Evolutionary conservation across 148 eudicot genomes (phyloP).

Genomic region (Linanthus parryae): DNA sequence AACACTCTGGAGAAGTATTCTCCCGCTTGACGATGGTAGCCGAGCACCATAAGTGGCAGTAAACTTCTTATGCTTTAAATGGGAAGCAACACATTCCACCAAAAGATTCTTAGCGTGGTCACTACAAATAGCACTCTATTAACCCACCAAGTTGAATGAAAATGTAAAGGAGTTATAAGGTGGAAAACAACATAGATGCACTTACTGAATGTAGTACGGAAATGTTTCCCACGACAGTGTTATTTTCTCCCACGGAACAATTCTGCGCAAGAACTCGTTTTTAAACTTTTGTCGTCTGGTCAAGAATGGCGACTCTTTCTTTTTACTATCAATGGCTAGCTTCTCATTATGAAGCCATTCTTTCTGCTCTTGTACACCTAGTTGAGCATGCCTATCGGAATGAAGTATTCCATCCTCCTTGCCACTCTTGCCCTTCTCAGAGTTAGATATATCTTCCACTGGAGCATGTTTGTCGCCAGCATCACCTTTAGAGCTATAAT

Average conservation of each 20-base stretch:
- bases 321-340: constrained; percentile 72
- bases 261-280: constrained; percentile 76
- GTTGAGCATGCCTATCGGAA: constrained; percentile 68
- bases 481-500: constrained; percentile 82
- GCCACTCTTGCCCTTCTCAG: constrained; percentile 32
- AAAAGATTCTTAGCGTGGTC: constrained; percentile 69
- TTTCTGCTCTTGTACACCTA: constrained; percentile 90
- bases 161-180: constrained; percentile 1
- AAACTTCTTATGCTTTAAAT: constrained; percentile 60
- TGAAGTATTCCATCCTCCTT: constrained; percentile 25
- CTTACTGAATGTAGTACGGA: constrained; percentile 83
- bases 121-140: constrained; percentile 27
- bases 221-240: constrained; percentile 94
- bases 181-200: constrained; percentile 1
- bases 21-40: constrained; percentile 78
- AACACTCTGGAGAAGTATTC: constrained; percentile 86
- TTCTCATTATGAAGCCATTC: constrained; percentile 91
- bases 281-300: constrained; percentile 66
- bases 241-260: constrained; percentile 93
- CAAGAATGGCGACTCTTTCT: constrained; percentile 82
- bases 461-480: constrained; percentile 63
- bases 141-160: constrained; percentile 6
- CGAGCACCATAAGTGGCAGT: constrained; percentile 66
- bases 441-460: constrained; percentile 30
- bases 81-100: constrained; percentile 83